phyloP scores from a whole-genome alignment of 73 alveolate species.

The Tetrahymena elliotti region DNA sequence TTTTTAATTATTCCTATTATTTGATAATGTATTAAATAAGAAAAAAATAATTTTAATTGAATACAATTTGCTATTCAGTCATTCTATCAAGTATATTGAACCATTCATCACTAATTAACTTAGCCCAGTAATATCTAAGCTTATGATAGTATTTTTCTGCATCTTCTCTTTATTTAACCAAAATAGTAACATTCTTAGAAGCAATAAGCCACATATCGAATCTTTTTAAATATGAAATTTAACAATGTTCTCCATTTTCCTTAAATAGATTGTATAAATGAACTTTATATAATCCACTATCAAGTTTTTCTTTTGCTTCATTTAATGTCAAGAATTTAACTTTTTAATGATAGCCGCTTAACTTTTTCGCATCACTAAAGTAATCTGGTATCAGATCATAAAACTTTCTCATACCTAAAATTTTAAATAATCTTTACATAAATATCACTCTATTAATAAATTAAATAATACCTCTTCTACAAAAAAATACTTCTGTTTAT shows the following conservation, averaged over 20 bases:
- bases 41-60: not conserved
- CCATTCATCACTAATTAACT: slow-evolving; percentile 84
- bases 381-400: not conserved
- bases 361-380: not conserved
- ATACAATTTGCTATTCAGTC: not conserved
- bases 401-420: not conserved
- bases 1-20: slow-evolving; percentile 57
- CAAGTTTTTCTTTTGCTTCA: slow-evolving; percentile 27
- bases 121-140: slow-evolving; percentile 77
- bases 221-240: slow-evolving; percentile 57
- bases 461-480: not conserved
- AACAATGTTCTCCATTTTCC: slow-evolving; percentile 94
- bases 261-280: slow-evolving; percentile 71
- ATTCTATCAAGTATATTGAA: slow-evolving; percentile 56
- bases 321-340: slow-evolving; percentile 17
- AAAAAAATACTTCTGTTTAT: not conserved
- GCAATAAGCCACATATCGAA: slow-evolving; percentile 82
- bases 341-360: slow-evolving; percentile 13
- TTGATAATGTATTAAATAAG: not conserved
- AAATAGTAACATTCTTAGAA: slow-evolving; percentile 75
- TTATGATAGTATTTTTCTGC: slow-evolving; percentile 26
- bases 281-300: slow-evolving; percentile 47
- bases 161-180: slow-evolving; percentile 60
- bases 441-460: not conserved
- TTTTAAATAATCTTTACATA: not conserved